Evolutionary conservation across 2,329 filamentous ascomycete species (phyloP).

Genomic region (Nectriaceae sp.): DNA sequence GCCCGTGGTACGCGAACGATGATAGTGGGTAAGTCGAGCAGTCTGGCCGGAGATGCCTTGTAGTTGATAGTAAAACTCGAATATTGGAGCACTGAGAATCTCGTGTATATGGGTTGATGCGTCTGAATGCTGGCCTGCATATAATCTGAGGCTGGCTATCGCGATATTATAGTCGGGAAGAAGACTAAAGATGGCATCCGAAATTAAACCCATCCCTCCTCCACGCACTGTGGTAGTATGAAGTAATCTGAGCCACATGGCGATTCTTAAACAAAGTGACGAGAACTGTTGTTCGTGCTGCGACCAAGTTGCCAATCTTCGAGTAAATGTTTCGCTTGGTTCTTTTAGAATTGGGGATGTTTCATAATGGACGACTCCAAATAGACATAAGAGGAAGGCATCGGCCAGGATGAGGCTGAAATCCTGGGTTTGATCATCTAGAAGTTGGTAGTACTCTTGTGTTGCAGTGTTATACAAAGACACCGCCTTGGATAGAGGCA

Average conservation of each 20-base stretch:
- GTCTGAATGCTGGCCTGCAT: neutral
- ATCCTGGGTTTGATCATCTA: slow-evolving; percentile 1
- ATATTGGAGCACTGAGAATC: slow-evolving; percentile 15
- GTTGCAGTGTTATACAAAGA: slow-evolving; percentile 8
- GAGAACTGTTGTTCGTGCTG: slow-evolving; percentile 1
- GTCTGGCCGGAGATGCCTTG: slow-evolving; percentile 22
- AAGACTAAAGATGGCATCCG: slow-evolving; percentile 10
- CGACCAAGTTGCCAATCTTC: slow-evolving; percentile 4
- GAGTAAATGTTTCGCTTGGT: slow-evolving; percentile 6
- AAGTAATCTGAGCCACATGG: slow-evolving; percentile 19
- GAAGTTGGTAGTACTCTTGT: neutral
- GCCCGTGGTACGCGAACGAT: slow-evolving; percentile 22
- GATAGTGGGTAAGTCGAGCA: slow-evolving; percentile 22
- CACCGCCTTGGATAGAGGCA: slow-evolving; percentile 11
- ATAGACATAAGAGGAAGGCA: slow-evolving; percentile 18
- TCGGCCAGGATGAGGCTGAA: slow-evolving; percentile 5
- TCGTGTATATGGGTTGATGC: slow-evolving; percentile 14
- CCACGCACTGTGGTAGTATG: slow-evolving; percentile 15
- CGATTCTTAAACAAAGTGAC: slow-evolving; percentile 1
- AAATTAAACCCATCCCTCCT: slow-evolving; percentile 16
- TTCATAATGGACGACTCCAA: slow-evolving; percentile 12
- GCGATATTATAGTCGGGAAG: slow-evolving; percentile 5
- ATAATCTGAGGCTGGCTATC: slow-evolving; percentile 2
- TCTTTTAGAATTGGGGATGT: slow-evolving; percentile 4
- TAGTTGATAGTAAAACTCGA: slow-evolving; percentile 22